Percentiles rank a stretch among this genome's conserved stretches.
Conservation (phyloP, 768 basidiomycete genomes). For the Flagelloscypha sp. region DNA sequence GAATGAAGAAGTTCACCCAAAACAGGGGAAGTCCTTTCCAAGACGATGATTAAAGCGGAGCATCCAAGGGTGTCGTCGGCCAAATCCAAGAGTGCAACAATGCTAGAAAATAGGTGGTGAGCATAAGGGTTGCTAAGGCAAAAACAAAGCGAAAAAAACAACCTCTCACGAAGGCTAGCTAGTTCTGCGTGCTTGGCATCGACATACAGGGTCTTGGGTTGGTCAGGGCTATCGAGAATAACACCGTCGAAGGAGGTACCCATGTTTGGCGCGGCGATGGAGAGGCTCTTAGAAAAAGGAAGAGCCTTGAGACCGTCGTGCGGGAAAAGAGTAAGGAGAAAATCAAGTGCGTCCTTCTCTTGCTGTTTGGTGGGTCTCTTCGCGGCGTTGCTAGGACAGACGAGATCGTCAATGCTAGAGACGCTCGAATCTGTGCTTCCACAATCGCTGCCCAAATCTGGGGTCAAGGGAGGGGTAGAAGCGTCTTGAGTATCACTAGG, state of each 20-base stretch:
- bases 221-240: conserved; percentile 64
- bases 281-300: conserved; percentile 67
- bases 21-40: conserved; percentile 65
- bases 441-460: conserved; percentile 51
- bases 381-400: no score
- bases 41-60: conserved; percentile 67
- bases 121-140: conserved; percentile 3
- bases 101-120: conserved; percentile 33
- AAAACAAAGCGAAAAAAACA: conserved; percentile 6
- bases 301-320: conserved; percentile 57
- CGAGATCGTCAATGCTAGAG: conserved; percentile 30
- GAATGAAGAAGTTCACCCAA: conserved; percentile 76
- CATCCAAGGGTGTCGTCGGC: conserved; percentile 80
- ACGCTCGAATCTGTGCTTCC: conserved; percentile 25
- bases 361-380: conserved; percentile 36
- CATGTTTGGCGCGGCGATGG: conserved; percentile 61
- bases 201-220: conserved; percentile 73
- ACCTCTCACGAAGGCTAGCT: conserved; percentile 82
- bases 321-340: conserved; percentile 75
- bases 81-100: conserved; percentile 80
- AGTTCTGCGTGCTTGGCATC: conserved; percentile 76
- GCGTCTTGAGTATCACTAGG: conserved; percentile 32
- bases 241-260: conserved; percentile 70
- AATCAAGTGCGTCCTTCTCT: conserved; percentile 60
- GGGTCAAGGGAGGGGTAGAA: conserved; percentile 73